Evolutionary conservation across 495 filamentous ascomycete species (phyloP).

Genomic region (Neurospora sp.): DNA sequence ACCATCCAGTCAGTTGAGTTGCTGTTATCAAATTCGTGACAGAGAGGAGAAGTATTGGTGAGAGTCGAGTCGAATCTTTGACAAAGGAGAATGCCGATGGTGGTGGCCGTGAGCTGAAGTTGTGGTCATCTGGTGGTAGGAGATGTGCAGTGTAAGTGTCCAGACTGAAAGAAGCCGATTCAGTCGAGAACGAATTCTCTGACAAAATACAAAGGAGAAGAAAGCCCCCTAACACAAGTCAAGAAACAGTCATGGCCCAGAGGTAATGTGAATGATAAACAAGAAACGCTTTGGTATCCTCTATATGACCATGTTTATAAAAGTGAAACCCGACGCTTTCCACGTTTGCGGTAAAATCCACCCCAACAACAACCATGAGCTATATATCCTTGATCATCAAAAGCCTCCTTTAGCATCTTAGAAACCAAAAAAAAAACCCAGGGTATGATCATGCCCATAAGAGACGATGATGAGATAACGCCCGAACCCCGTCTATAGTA

Average conservation of each 20-base stretch:
- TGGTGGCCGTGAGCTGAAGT: background rate
- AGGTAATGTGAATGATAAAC: background rate
- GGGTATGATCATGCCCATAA: background rate
- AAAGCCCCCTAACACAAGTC: no score
- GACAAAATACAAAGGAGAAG: background rate
- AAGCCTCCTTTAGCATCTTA: background rate
- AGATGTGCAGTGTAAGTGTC: background rate
- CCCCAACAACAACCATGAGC: background rate
- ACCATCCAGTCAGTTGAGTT: background rate
- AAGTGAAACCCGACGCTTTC: background rate
- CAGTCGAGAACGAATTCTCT: background rate
- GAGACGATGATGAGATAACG: background rate
- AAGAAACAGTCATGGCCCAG: background rate
- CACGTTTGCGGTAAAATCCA: background rate
- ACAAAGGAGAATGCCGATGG: background rate
- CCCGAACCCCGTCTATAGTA: background rate
- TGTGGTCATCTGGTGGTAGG: background rate
- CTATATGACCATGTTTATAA: background rate
- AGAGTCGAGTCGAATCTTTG: background rate
- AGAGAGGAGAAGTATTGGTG: background rate
- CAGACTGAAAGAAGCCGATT: background rate
- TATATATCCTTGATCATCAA: background rate
- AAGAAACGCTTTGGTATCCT: background rate
- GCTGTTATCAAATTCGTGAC: background rate
- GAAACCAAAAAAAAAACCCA: background rate